Evolutionary conservation across 768 basidiomycete species (phyloP).

Genomic region (Suillus cothurnatus): DNA sequence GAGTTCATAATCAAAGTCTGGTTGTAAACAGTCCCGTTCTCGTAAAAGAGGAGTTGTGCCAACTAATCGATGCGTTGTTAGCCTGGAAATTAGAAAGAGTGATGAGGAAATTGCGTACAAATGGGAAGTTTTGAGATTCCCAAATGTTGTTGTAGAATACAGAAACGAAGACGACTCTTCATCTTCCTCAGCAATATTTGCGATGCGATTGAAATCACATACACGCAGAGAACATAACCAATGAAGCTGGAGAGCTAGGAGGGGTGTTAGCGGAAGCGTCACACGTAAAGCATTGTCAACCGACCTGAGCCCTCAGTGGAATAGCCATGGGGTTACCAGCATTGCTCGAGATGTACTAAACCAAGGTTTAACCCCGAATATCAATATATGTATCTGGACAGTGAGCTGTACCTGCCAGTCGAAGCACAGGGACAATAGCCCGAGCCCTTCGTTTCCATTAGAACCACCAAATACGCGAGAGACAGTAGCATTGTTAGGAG

Average conservation of each 20-base stretch:
- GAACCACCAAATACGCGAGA: constrained; percentile 63
- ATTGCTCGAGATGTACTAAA: constrained; percentile 29
- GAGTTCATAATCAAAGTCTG: constrained; percentile 55
- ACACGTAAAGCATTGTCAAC: not conserved
- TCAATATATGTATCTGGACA: constrained; percentile 37
- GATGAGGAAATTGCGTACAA: constrained; percentile 31
- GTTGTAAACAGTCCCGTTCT: constrained; percentile 54
- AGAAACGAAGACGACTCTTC: constrained; percentile 33
- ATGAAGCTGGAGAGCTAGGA: constrained; percentile 44
- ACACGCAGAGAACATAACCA: constrained; percentile 57
- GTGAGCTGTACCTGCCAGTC: constrained; percentile 52
- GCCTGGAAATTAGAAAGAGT: constrained; percentile 13
- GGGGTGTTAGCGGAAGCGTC: not conserved
- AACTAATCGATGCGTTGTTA: not conserved
- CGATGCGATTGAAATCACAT: not conserved
- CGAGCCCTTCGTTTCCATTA: constrained; percentile 64
- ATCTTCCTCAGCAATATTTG: not conserved
- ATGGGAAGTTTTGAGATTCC: constrained; percentile 62
- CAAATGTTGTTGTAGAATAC: constrained; percentile 54
- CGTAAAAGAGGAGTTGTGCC: constrained; percentile 47
- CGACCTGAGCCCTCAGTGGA: constrained; percentile 52
- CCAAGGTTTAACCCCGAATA: constrained; percentile 41
- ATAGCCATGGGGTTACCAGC: constrained; percentile 51
- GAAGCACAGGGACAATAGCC: constrained; percentile 56
- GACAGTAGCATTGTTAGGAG: constrained; percentile 49